Percentiles rank a stretch among this genome's conserved stretches.
These are phyloP conservation scores for Amphicarpaea edgeworthii DNA, from an alignment of 306 rosid genomes.

Conservation along the genomic window DNA sequence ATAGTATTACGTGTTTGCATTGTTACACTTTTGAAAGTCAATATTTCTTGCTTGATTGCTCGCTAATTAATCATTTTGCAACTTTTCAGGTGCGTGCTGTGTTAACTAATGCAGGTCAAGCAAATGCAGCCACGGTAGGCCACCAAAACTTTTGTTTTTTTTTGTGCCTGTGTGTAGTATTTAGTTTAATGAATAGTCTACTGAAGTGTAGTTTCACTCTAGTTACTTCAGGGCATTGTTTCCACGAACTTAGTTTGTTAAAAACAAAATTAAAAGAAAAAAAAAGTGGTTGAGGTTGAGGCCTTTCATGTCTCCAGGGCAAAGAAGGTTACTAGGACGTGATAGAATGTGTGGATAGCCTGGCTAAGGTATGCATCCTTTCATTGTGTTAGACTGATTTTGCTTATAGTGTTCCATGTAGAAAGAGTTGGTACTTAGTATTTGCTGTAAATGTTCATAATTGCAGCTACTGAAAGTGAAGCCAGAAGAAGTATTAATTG, in stretches of 20 bases:
- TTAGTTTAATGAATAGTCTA: neutral
- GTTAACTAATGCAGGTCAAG: constrained; percentile 96
- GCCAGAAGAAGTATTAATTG: constrained; percentile 79
- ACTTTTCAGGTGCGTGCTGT: constrained; percentile 88
- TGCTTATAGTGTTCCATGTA: constrained; percentile 20
- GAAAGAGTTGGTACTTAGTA: constrained; percentile 25
- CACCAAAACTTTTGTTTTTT: constrained; percentile 11
- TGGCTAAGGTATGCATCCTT: constrained; percentile 70
- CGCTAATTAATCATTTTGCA: constrained; percentile 41
- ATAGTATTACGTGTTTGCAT: constrained; percentile 9
- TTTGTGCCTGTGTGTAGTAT: constrained; percentile 20
- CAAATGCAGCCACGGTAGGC: constrained; percentile 92
- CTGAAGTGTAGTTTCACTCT: constrained; percentile 25
- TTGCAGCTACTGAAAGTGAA: constrained; percentile 72
- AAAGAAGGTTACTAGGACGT: constrained; percentile 86
- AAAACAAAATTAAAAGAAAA: neutral
- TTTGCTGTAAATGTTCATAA: constrained; percentile 31
- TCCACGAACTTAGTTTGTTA: constrained; percentile 6
- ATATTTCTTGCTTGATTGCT: constrained; percentile 21
- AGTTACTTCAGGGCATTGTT: constrained; percentile 4
- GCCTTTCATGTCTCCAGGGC: constrained; percentile 66
- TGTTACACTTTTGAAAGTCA: constrained; percentile 7
- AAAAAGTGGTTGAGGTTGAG: constrained; percentile 43
- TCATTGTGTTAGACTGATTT: constrained; percentile 18
- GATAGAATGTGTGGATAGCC: constrained; percentile 66